Evolutionary conservation across 495 filamentous ascomycete species (phyloP), one percentile per base, ranked within the genome.

Genomic region (Patellaria atrata): DNA sequence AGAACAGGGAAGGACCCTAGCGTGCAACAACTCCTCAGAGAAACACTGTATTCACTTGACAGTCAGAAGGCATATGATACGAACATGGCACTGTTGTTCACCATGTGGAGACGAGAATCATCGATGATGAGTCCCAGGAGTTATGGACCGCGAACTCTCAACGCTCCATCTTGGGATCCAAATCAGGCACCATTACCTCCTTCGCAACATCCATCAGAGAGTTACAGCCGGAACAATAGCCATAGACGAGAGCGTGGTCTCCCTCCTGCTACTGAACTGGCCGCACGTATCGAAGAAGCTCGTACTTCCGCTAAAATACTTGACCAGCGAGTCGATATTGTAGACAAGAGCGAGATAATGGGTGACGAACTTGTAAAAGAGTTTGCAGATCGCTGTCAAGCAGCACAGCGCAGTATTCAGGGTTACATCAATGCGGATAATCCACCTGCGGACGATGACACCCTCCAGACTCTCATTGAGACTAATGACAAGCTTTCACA

Each of bases 71-170:
- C 54, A 3, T 66, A 73, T 43, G 86, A 94, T 55, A 75, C 82
- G 50, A 76, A 78, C 13, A 55, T 94, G 23, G 52, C 55, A 22
- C 45, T 53, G 11, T 50, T 94, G 16, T 58, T 79, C 18, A 71
- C 76, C 20, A 84, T 94, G 77, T 97, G 89, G 89, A 70, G 63
- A 50, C 84, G 81, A 55, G 83, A 96, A 56, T 89, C 85, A 58
- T 65, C 15, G 13, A 34, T 50, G 9, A 50, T 50, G 41, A 43
- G 42, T 8, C 35, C 31, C 13, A 16, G 9, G 13, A 4, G 8
- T n/a, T 34, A 37, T 23, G 41, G 38, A 13, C 37, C 38, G 10
- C 38, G 40, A 3, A 51, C 38, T 9, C 26, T 44, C 13, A 43
- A 46, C n/a, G 48, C 48, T 9, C 48, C 47, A 11, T n/a, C 47